Base-by-base conservation (phyloP, 768 basidiomycete species). In the Podaxis sp. region DNA sequence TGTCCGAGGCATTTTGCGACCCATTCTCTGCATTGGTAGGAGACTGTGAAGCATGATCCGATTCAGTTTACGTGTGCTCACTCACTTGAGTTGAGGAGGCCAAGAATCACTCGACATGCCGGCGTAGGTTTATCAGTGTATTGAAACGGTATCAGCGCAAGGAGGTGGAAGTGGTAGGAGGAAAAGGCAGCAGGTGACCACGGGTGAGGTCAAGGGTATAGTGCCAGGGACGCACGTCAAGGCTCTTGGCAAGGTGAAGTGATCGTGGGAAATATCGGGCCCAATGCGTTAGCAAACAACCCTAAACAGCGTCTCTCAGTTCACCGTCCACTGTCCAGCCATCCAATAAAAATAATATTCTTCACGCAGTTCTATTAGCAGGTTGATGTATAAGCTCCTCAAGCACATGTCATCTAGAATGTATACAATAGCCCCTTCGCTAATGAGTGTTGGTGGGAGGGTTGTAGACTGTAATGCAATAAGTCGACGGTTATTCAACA, bases 1-100 rank as follows among this genome's bases (percentile, higher is more conserved):
- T 94, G 89, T 25, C 91, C 89, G 25, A 98, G 81, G 72, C 93
- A 96, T 75, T 88, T 89, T 71, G 95, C 93, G 33, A 98, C 96
- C 94, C 95, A 98, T 73, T 91, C 88, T 78, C 96, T 98, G 72
- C 15, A 63, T 53, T 25, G n/a, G 29, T 55, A 22, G 46, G 41
- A 38, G 12, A 37, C 25, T 33, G 33, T 33, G 55, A 55, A 46
- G 46, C 27, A 24, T 59, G 38, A 54, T 37, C 40, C 9, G 50
- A 59, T n/a, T 22, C n/a, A 11, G 7, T 38, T 36, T 25, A 37
- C 50, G 37, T 52, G 8, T 3, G 19, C 17, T 49, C 41, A 63
- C 83, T 67, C 66, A 92, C 90, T 92, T 92, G 65, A 92, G 80
- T 69, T 84, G 85, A 64, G 87, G 90, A 6, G 90, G 90, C 90